Conservation (phyloP, 2,329 filamentous ascomycete genomes). For the Purpureocillium lavendulum region DNA sequence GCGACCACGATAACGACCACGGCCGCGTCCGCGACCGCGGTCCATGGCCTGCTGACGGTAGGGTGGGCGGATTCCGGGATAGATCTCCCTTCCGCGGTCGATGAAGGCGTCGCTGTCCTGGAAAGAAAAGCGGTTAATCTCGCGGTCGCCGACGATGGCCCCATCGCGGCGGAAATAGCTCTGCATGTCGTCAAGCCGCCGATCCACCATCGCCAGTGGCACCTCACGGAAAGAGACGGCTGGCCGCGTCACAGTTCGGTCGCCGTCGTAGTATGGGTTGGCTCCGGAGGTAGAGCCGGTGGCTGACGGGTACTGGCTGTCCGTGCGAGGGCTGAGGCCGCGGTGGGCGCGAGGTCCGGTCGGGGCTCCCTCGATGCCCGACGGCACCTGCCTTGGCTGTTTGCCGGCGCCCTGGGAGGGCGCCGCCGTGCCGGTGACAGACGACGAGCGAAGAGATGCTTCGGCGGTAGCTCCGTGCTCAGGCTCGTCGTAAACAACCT, state of each 20-base stretch:
- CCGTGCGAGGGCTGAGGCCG: conserved; percentile 4
- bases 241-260: conserved; percentile 1
- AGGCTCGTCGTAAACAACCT: conserved; percentile 60
- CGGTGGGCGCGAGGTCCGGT: conserved; percentile 24
- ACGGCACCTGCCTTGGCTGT: too few relatives aligned
- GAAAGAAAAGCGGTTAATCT: conserved; percentile 64
- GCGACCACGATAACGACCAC: conserved; percentile 13
- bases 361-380: conserved; percentile 24
- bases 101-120: conserved; percentile 59
- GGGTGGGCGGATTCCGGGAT: conserved; percentile 54
- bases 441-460: conserved; percentile 22
- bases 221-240: conserved; percentile 1
- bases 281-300: conserved; percentile 8
- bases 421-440: conserved; percentile 1
- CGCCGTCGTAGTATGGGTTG: not conserved
- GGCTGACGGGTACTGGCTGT: too few relatives aligned
- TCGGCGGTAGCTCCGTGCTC: conserved; percentile 41
- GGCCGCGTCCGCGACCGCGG: conserved; percentile 24
- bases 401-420: conserved; percentile 9
- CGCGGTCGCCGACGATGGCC: conserved; percentile 32
- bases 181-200: conserved; percentile 52
- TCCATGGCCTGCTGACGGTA: conserved; percentile 35
- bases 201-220: conserved; percentile 38
- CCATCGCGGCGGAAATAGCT: conserved; percentile 35
- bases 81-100: conserved; percentile 64